A percentile compares a stretch with the other conserved stretches of the same genome.
These are phyloP conservation scores for Trichoderma sp. DNA, from an alignment of 2,329 filamentous ascomycete species.

Conservation along the genomic window DNA sequence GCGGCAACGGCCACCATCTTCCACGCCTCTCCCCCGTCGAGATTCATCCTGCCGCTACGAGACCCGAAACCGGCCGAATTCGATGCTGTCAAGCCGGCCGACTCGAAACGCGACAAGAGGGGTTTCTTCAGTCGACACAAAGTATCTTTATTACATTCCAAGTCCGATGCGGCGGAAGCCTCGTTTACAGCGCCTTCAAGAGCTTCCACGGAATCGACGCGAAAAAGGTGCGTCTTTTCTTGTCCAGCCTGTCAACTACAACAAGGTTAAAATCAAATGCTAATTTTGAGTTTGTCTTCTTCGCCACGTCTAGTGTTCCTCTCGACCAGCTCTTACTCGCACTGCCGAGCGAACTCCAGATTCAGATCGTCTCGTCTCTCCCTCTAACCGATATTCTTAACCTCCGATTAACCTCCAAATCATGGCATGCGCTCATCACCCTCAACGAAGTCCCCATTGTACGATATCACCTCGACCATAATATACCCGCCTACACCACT, in stretches of 20 bases:
- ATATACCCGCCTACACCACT: constrained; percentile 61
- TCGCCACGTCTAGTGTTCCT: constrained; percentile 40
- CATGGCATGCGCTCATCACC: constrained; percentile 61
- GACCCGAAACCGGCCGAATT: constrained; percentile 41
- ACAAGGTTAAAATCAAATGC: constrained; percentile 4
- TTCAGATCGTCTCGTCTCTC: constrained; percentile 62
- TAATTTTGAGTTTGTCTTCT: constrained; percentile 27
- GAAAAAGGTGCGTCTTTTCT: constrained; percentile 37
- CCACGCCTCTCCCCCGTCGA: constrained; percentile 38
- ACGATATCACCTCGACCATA: constrained; percentile 60
- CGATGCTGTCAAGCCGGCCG: constrained; percentile 35
- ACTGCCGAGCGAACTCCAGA: constrained; percentile 63
- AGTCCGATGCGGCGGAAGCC: constrained; percentile 33
- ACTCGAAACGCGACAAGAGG: constrained; percentile 46
- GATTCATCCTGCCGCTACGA: constrained; percentile 54
- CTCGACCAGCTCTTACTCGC: constrained; percentile 60
- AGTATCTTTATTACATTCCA: constrained; percentile 40
- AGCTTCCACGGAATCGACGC: constrained; percentile 34
- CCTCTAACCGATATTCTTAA: constrained; percentile 63
- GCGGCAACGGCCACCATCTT: constrained; percentile 29
- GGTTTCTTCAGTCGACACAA: constrained; percentile 47
- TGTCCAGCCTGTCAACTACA: neutral
- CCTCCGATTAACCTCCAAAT: constrained; percentile 59
- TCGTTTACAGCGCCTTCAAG: constrained; percentile 25
- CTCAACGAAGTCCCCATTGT: constrained; percentile 63